phyloP scores from a whole-genome alignment of 1,284 basidiomycete species.

The Marasmius sp. region DNA sequence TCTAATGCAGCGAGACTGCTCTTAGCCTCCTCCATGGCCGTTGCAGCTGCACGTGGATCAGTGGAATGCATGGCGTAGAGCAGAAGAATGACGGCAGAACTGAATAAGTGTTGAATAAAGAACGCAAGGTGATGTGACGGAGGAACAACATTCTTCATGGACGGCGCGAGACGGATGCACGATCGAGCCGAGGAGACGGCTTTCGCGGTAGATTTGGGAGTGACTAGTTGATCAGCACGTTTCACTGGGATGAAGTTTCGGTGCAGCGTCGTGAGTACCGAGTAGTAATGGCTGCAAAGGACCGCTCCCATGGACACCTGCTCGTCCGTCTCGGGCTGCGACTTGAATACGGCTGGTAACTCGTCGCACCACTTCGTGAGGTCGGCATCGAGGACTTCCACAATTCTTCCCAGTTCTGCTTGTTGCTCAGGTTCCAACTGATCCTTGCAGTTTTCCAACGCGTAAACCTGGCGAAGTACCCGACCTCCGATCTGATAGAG shows the following conservation, averaged over 20 bases:
- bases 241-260: slow-evolving; percentile 83
- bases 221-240: slow-evolving; percentile 53
- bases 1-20: slow-evolving; percentile 71
- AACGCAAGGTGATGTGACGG: slow-evolving; percentile 88
- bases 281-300: slow-evolving; percentile 87
- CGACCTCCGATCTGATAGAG: slow-evolving; percentile 83
- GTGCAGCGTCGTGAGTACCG: slow-evolving; percentile 84
- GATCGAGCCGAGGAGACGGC: slow-evolving; percentile 78
- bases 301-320: slow-evolving; percentile 87
- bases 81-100: slow-evolving; percentile 84
- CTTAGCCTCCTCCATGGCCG: slow-evolving; percentile 82
- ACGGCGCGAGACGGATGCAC: slow-evolving; percentile 82
- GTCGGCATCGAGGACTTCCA: slow-evolving; percentile 75
- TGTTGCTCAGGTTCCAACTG: slow-evolving; percentile 72
- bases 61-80: slow-evolving; percentile 84
- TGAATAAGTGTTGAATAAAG: slow-evolving; percentile 90
- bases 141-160: slow-evolving; percentile 82
- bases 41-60: slow-evolving; percentile 63
- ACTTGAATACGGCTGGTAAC: slow-evolving; percentile 72
- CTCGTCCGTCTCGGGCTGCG: slow-evolving; percentile 66
- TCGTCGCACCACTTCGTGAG: slow-evolving; percentile 82
- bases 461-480: slow-evolving; percentile 81
- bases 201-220: slow-evolving; percentile 70
- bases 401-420: slow-evolving; percentile 68
- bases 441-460: slow-evolving; percentile 72